Base-by-base conservation (phyloP, 2,329 filamentous ascomycete species). In the Leptographium wingfieldii region DNA sequence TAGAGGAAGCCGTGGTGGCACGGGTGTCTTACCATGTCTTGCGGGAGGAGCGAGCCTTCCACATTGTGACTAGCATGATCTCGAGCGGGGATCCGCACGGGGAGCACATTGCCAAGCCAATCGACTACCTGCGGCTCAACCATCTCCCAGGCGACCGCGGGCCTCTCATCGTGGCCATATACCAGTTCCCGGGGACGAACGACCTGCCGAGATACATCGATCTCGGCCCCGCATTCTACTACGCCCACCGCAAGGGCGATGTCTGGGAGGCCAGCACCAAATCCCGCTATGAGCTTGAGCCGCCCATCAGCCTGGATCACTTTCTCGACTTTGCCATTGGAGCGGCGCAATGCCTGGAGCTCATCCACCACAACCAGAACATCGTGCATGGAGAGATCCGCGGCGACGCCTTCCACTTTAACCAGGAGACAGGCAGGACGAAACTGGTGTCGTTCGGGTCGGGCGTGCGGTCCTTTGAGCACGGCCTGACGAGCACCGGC, bases 311-410 rank as follows among this genome's bases (percentile, higher is more conserved):
- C 54, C 75, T 96, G 6, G 79, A 87, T 55, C 78, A 83, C 19
- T 96, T 96, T 67, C 79, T 97, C 33, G 87, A 95, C 67, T 96
- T 96, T 69, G 92, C 92, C 35, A 89, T 96, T 61, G 92, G 92
- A 29, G 88, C 92, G 1, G 83, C 88, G 6, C 84, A 95, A 70
- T 95, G 90, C 68, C 74, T 95, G 55, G 92, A 96, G 71, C 84
- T 95, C 55, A 75, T 97, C n/a, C 92, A 97, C 67, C 91, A 96
- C 72, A 86, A 88, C 10, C 83, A 92, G 61, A 86, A 89, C 62
- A 84, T 91, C 60, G 86, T 96, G 1, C 92, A 96, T 67, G 92
- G 92, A 53, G 92, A 97, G 72, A 86, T 97, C 57, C 82, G 92
- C 33, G 88, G 86, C 5, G 92, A 97, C 72, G 88, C 91, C 0